Percentiles rank a stretch among this genome's conserved stretches.
Evolutionary conservation across 2,329 filamentous ascomycete species (phyloP).

Genomic region (Diaporthe vexans): DNA sequence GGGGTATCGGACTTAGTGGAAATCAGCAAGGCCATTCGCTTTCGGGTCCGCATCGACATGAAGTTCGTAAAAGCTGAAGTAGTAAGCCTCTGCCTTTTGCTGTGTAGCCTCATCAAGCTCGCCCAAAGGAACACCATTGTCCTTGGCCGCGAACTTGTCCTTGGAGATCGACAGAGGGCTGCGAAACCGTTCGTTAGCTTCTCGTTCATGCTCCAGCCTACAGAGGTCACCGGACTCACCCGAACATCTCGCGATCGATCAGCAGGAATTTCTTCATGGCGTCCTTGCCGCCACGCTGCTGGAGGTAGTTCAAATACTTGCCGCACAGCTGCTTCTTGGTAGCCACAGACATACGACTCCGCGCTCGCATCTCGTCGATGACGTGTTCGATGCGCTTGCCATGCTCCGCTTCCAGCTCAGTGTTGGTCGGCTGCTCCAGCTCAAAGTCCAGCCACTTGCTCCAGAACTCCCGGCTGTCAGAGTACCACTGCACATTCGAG

Average conservation of each 20-base stretch:
- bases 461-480: constrained; percentile 92
- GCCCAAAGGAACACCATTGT: constrained; percentile 57
- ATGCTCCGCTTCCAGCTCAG: constrained; percentile 74
- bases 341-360: constrained; percentile 76
- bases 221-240: constrained; percentile 63
- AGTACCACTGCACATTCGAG: constrained; percentile 86
- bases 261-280: constrained; percentile 88
- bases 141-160: constrained; percentile 56
- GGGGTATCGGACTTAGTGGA: constrained; percentile 57
- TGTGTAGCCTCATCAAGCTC: constrained; percentile 67
- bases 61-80: constrained; percentile 67
- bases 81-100: constrained; percentile 65
- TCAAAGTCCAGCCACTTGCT: constrained; percentile 90
- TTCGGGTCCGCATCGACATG: constrained; percentile 61
- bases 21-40: constrained; percentile 65
- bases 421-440: constrained; percentile 81
- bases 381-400: constrained; percentile 85
- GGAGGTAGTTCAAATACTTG: constrained; percentile 85
- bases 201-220: neutral
- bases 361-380: constrained; percentile 79
- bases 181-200: constrained; percentile 36
- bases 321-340: constrained; percentile 82
- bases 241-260: constrained; percentile 89
- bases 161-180: constrained; percentile 64
- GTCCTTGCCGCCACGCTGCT: constrained; percentile 85